Conservation (phyloP, 768 basidiomycete genomes). For the Coprinopsis sp. region DNA sequence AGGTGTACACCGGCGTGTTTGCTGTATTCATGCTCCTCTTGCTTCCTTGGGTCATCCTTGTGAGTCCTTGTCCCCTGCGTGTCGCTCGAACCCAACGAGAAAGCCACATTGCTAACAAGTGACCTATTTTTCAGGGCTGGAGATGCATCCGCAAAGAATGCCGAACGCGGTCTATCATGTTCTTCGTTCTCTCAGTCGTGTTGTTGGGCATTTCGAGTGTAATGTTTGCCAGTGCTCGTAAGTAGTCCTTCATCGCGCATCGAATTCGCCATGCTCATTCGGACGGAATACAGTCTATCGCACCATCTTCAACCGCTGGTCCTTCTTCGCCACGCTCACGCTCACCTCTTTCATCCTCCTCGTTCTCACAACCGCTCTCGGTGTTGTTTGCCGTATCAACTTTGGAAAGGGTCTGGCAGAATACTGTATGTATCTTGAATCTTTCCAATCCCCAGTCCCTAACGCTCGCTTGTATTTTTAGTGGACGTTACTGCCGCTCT, state of each 20-base stretch:
- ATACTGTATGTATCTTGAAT: conserved; percentile 36
- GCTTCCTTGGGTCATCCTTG: conserved; percentile 45
- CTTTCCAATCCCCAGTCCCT: background rate
- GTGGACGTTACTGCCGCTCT: conserved; percentile 4
- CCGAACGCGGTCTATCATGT: conserved; percentile 32
- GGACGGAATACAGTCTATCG: conserved; percentile 31
- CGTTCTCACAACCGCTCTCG: conserved; percentile 36
- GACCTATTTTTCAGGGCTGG: conserved; percentile 39
- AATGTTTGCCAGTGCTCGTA: conserved; percentile 41
- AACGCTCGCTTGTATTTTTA: background rate
- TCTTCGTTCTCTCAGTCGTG: conserved; percentile 33
- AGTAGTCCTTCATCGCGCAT: conserved; percentile 15
- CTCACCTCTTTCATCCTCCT: conserved; percentile 39
- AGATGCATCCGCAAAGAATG: conserved; percentile 42
- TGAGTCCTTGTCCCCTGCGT: conserved; percentile 18
- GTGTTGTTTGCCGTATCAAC: conserved; percentile 44
- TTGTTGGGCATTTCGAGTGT: conserved; percentile 34
- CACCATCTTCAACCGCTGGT: conserved; percentile 38
- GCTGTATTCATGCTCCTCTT: conserved; percentile 31
- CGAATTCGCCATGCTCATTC: background rate
- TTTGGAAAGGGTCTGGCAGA: conserved; percentile 52
- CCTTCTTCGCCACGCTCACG: conserved; percentile 45
- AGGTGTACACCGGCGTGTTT: conserved; percentile 39
- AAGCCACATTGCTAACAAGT: background rate
- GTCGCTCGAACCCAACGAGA: background rate